phyloP scores from a whole-genome alignment of 208 protist species.

The Wallacemonas sp. region DNA sequence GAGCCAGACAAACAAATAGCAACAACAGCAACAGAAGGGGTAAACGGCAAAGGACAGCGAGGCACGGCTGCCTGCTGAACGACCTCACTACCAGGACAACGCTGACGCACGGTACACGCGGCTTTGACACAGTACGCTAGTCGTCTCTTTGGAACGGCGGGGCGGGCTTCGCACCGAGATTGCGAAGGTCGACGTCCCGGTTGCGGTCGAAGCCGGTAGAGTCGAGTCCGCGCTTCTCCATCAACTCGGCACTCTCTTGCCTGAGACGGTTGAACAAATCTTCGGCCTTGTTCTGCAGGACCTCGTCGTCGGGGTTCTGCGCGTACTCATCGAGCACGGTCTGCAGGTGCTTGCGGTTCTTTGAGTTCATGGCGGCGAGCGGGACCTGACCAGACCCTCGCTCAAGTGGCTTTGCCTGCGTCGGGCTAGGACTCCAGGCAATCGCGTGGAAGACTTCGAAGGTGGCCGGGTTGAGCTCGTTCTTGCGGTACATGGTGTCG shows the following conservation, averaged over 20 bases:
- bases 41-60: no score
- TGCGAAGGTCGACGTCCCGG: conserved; percentile 46
- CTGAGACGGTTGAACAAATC: conserved; percentile 69
- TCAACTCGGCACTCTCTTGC: conserved; percentile 67
- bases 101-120: no score
- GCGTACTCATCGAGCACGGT: conserved; percentile 78
- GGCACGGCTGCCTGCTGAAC: no score
- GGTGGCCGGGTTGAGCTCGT: conserved; percentile 82
- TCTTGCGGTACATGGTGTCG: conserved; percentile 85
- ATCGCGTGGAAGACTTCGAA: conserved; percentile 92
- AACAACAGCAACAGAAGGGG: neutral
- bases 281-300: conserved; percentile 63
- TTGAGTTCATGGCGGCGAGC: conserved; percentile 67
- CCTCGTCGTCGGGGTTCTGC: conserved; percentile 75
- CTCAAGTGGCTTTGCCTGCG: conserved; percentile 79
- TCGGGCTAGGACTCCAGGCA: conserved; percentile 86
- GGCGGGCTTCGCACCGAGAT: conserved; percentile 58
- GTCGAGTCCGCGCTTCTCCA: conserved; percentile 61
- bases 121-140: neutral
- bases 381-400: conserved; percentile 77
- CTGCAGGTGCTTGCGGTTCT: conserved; percentile 68
- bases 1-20: no score
- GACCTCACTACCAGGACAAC: no score
- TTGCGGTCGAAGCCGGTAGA: conserved; percentile 50
- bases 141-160: conserved; percentile 67